Base-by-base conservation (phyloP, 164 flowering plant genomes). In the Warburgia ugandensis region DNA sequence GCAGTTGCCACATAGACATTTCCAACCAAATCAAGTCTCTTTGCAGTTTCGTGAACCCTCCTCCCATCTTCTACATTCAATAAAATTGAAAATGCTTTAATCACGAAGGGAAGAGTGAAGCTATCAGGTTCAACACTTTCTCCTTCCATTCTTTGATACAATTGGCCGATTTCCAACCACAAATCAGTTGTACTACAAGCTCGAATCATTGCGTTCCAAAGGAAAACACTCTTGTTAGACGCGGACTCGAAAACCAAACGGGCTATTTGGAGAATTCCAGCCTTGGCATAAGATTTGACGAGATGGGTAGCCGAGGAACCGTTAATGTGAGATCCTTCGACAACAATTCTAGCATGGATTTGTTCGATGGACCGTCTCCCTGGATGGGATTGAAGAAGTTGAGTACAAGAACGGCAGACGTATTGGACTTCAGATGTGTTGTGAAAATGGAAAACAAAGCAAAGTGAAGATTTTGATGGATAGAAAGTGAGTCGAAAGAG, bases 271-370 rank as follows among this genome's bases (percentile, higher is more conserved):
- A 45, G 40, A 20, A 36, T 40, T 38, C 62, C 59, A 0, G 59
- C 59, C 41, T 66, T 66, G 11, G 66, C 66, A 17, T 66, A 66
- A 40, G 70, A 61, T 61, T 66, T 66, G 50, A 66, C 66, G 39
- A 66, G 65, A 57, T 66, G 70, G 59, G 70, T 66, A 1, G 66
- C 66, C 4, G 28, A 38, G 55, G 56, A 66, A 48, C 65, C 48
- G 55, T 28, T 12, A 17, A 2, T 2, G 19, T 51, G 61, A 3
- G 43, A 48, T 3, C 66, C 70, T 35, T 46, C 29, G 17, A 38
- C 22, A 55, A 61, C 19, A 21, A 61, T 52, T 52, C 55, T 65
- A 30, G 62, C 66, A 25, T 66, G 70, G 10, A 56, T 17, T 52
- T 66, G 70, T 7, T 52, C 25, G 17, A 61, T 53, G 1, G 50